Base-by-base conservation (phyloP, 345 rosid genomes). In the Capsella bursapastoris region DNA sequence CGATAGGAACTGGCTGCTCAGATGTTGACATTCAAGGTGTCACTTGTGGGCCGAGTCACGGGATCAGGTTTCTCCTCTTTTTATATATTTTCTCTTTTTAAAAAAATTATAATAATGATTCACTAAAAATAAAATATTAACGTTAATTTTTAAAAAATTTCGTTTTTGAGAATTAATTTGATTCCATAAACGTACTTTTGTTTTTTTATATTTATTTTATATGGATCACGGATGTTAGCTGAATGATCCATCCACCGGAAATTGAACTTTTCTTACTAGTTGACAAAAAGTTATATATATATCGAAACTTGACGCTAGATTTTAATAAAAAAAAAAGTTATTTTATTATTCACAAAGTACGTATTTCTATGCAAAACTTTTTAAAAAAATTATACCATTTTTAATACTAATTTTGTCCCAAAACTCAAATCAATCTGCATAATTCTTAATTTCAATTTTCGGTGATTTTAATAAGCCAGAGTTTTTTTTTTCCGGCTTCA, bases 21-120 rank as follows among this genome's bases (percentile, higher is more conserved):
- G 78, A 93, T 63, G 79, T 89, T 29, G 82, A 89, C 82, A 86
- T 93, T 35, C 85, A 87, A 55, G 89, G 88, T 45, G 86, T 89
- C 18, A 83, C 93, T 10, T 93, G 98, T 37, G 98, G 97, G 47
- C 97, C 97, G 9, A 87, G 97, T 79, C 98, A 90, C 81, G 97
- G 97, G 71, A 90, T 92, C 84, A 88, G 97, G 97, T 91, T 49
- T 49, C 57, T 38, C 62, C 5, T 48, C 13, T 57, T 40, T 47
- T 38, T 34, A 1, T 22, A 22, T 22, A 25, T 57, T 6, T 6
- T 6, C 11, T 3, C 0, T 22, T 3, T 8, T 34, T 6, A 32
- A 34, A 37, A 34, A 32, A 34, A 35, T 35, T 7, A 37, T 8
- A 18, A 18, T 1, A 3, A 48, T 1, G 2, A 41, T 1, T 41